Conservation (phyloP, 2,329 filamentous ascomycete species). For the Neofusicoccum umdonicola region DNA sequence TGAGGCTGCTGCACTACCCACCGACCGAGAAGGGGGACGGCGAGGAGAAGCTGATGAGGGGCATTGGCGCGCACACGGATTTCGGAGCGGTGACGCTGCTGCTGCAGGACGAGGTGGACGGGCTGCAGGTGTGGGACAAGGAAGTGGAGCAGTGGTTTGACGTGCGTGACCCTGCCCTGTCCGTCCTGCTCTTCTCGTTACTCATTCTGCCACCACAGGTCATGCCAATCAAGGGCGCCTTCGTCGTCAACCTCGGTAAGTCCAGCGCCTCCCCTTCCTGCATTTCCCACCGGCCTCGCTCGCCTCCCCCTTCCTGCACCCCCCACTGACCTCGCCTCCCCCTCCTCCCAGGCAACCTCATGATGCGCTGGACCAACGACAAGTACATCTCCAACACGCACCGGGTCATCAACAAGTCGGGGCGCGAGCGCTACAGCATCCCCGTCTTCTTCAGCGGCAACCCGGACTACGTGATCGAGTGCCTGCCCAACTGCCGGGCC, state of each 20-base stretch:
- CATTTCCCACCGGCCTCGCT: too few species aligned
- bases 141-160: slow-evolving; percentile 28
- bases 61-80: slow-evolving; percentile 46
- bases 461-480: slow-evolving; percentile 43
- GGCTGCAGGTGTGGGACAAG: slow-evolving; percentile 37
- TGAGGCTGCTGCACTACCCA: slow-evolving; percentile 46
- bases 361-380: slow-evolving; percentile 45
- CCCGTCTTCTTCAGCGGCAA: slow-evolving; percentile 47
- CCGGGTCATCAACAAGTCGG: slow-evolving; percentile 43
- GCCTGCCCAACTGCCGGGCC: slow-evolving; percentile 42
- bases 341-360: slow-evolving; percentile 33
- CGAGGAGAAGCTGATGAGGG: slow-evolving; percentile 37
- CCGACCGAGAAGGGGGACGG: slow-evolving; percentile 35
- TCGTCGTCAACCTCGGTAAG: slow-evolving; percentile 34
- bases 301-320: slow-evolving; percentile 11
- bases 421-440: slow-evolving; percentile 40
- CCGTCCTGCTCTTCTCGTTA: not conserved
- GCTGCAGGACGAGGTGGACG: slow-evolving; percentile 42
- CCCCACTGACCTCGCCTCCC: not conserved
- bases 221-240: slow-evolving; percentile 23
- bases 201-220: not conserved
- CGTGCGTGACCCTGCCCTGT: not conserved
- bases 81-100: slow-evolving; percentile 44
- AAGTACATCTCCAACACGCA: slow-evolving; percentile 43
- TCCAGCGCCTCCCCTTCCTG: slow-evolving; percentile 19